Base-by-base conservation (phyloP, 148 eudicot species). In the Rheum nobile region DNA sequence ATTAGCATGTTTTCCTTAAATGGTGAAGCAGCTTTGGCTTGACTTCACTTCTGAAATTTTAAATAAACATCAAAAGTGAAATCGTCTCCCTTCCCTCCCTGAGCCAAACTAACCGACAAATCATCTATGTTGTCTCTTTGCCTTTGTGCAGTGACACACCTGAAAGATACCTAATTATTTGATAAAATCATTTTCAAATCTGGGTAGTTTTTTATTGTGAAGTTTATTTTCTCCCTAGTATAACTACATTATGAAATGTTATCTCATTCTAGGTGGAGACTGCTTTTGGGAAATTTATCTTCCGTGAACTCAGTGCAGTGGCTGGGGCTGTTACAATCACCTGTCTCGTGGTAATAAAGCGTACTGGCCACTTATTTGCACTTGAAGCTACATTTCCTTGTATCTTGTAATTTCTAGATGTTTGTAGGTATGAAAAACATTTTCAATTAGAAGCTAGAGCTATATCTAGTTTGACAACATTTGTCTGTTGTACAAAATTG, bases 261-360 rank as follows among this genome's bases (percentile, higher is more conserved):
- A 73, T 52, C 28, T 52, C 48, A 52, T 54, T 72, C 29, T 86
- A 94, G 98, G 96, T 75, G 79, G 80, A 83, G 65, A 86, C 88
- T 77, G 75, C 83, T 79, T 78, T 81, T 34, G 82, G 90, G 72
- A 84, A 82, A 77, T 85, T 86, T 78, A 63, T 91, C 78, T 85
- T 84, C 71, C 90, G 86, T 55, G 98, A 94, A 78, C 81, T 94
- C 74, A 80, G 83, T 79, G 97, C 97, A 38, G 80, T 91, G 77
- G 85, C 97, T 71, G 98, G 98, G 76, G 91, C 97, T 75, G 77
- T 91, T 81, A 94, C 98, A 67, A 94, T 91, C 72, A 89, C 93
- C 71, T 91, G 90, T 83, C 98, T 94, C 76, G 89, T 94, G 97
- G 98, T 94, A 59, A 47, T 77, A 79, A 26, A 6, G 4, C n/a